Evolutionary conservation across 805 yeast species (phyloP).

Genomic region (Cyberlindnera suaveolens): DNA sequence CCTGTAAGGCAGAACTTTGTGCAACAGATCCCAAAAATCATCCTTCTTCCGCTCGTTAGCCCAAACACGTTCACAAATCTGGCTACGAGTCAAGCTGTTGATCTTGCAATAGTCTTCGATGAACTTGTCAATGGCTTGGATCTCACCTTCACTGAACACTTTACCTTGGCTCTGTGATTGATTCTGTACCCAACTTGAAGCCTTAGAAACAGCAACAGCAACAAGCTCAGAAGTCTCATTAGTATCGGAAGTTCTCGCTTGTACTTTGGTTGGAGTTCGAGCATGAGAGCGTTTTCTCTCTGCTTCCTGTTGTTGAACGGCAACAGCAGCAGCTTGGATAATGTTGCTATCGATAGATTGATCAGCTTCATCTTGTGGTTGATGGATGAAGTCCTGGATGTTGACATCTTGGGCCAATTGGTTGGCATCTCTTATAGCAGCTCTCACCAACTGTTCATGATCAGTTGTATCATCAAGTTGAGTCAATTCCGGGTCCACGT

Average conservation of each 20-base stretch:
- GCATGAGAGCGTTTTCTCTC: conserved; percentile 4
- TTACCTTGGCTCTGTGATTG: conserved; percentile 10
- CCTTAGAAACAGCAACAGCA: conserved; percentile 39
- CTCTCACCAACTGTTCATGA: conserved; percentile 62
- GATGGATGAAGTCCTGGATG: conserved; percentile 24
- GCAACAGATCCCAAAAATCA: conserved; percentile 81
- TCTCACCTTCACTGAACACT: conserved; percentile 59
- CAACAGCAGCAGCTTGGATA: conserved; percentile 22
- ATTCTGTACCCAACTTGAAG: conserved; percentile 24
- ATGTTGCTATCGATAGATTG: conserved; percentile 21
- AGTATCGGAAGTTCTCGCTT: neutral
- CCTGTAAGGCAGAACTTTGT: conserved; percentile 75
- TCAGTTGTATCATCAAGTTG: conserved; percentile 41
- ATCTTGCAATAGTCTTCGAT: conserved; percentile 62
- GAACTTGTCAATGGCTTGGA: conserved; percentile 63
- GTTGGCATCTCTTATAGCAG: conserved; percentile 64
- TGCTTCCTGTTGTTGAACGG: conserved; percentile 10
- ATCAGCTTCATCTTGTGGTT: conserved; percentile 16
- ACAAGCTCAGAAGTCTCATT: conserved; percentile 34
- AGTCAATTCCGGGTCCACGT: conserved; percentile 55
- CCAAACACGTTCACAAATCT: conserved; percentile 85
- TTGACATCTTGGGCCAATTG: conserved; percentile 46
- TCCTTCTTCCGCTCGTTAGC: conserved; percentile 78
- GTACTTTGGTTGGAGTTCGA: conserved; percentile 1
- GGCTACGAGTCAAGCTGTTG: conserved; percentile 55